Conservation (phyloP, 148 eudicot species). For the Rhododendron ferrugineum region DNA sequence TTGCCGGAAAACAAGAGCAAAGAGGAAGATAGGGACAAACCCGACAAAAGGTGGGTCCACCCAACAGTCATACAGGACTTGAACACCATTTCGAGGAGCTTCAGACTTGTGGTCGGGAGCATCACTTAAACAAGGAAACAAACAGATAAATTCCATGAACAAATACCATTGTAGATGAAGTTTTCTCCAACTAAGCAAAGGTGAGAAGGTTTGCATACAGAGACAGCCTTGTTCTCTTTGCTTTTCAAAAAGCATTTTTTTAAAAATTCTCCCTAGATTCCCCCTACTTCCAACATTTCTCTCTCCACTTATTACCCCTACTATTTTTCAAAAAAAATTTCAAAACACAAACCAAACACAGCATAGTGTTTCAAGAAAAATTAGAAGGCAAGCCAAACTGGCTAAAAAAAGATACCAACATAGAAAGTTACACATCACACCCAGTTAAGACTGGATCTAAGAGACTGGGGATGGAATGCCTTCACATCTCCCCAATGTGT, state of each 20-base stretch:
- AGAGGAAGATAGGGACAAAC: conserved; percentile 26
- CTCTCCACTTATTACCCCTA: no score
- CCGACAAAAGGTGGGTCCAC: conserved; percentile 77
- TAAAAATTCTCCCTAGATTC: no score
- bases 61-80: conserved; percentile 52
- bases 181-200: not conserved
- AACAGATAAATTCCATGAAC: not conserved
- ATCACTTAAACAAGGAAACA: conserved; percentile 15
- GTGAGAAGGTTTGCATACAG: conserved; percentile 3
- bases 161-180: not conserved
- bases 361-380: not conserved
- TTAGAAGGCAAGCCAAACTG: not conserved
- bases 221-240: not conserved
- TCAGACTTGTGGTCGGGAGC: conserved; percentile 25
- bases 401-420: not conserved
- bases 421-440: not conserved
- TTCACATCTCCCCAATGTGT: not conserved
- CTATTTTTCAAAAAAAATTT: no score
- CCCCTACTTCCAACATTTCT: no score
- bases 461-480: not conserved
- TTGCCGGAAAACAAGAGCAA: not conserved
- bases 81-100: conserved; percentile 26
- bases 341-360: no score
- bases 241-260: no score
- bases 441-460: not conserved